Conservation (phyloP, 345 rosid species). For the Turnera subulata region DNA sequence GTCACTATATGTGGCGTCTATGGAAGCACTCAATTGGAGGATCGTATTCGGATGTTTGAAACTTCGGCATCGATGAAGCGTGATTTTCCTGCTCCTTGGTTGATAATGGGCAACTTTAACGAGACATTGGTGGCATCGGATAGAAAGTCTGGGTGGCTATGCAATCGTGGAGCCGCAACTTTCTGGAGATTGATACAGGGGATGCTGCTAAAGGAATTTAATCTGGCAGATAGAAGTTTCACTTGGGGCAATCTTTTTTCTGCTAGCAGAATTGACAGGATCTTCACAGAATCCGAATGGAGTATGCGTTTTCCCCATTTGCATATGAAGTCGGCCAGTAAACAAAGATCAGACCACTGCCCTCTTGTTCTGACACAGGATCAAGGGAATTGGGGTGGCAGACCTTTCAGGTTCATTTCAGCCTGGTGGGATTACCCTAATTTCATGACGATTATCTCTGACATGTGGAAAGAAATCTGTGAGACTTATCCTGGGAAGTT, state of each 20-base stretch:
- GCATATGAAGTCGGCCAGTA: background rate
- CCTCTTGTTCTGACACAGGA: background rate
- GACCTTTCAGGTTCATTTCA: background rate
- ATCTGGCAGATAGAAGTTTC: background rate
- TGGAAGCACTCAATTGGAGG: background rate
- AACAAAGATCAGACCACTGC: background rate
- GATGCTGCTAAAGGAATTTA: background rate
- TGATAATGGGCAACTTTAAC: background rate
- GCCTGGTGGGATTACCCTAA: background rate
- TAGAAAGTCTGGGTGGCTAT: background rate
- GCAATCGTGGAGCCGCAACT: background rate
- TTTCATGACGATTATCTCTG: background rate
- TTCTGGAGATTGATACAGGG: background rate
- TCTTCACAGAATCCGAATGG: background rate
- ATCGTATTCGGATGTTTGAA: background rate
- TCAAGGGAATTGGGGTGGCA: background rate
- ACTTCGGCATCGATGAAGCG: background rate
- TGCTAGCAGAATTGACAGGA: background rate
- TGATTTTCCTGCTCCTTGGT: background rate
- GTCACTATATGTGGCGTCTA: background rate
- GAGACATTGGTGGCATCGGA: background rate
- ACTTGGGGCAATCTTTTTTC: background rate
- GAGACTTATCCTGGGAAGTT: background rate
- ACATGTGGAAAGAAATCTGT: background rate
- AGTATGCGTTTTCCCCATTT: background rate